Evolutionary conservation across 768 basidiomycete species (phyloP).

Genomic region (Suillus luteus): DNA sequence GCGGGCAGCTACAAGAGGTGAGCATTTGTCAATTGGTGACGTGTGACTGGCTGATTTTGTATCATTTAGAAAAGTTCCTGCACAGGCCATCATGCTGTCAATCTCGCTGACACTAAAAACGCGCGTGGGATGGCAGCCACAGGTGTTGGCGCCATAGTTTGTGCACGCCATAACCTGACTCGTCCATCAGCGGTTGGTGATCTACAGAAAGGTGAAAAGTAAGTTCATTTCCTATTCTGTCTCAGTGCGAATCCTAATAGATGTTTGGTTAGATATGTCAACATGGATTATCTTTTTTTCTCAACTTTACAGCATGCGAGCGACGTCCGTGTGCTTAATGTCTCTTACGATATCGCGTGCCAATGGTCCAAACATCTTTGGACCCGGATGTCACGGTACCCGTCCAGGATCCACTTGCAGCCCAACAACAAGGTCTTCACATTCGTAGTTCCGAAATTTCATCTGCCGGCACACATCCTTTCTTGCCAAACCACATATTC

Average conservation of each 20-base stretch:
- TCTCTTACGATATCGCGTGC: constrained; percentile 16
- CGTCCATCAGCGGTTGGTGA: background rate
- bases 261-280: constrained; percentile 10
- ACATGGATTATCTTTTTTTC: constrained; percentile 16
- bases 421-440: background rate
- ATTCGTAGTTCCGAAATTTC: constrained; percentile 13
- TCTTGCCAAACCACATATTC: background rate
- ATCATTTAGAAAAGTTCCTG: background rate
- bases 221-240: background rate
- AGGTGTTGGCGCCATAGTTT: background rate
- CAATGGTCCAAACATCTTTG: background rate
- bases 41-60: background rate
- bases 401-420: background rate
- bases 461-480: background rate
- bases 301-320: background rate
- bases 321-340: background rate
- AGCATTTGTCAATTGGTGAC: background rate
- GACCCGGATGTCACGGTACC: background rate
- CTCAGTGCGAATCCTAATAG: too few relatives aligned
- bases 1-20: background rate
- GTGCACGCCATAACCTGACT: background rate
- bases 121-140: background rate
- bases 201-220: background rate
- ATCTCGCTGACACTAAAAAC: background rate
- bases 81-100: background rate